These are phyloP conservation scores for Angomonas deanei DNA, from an alignment of 208 protist species.

Conservation along the genomic window DNA sequence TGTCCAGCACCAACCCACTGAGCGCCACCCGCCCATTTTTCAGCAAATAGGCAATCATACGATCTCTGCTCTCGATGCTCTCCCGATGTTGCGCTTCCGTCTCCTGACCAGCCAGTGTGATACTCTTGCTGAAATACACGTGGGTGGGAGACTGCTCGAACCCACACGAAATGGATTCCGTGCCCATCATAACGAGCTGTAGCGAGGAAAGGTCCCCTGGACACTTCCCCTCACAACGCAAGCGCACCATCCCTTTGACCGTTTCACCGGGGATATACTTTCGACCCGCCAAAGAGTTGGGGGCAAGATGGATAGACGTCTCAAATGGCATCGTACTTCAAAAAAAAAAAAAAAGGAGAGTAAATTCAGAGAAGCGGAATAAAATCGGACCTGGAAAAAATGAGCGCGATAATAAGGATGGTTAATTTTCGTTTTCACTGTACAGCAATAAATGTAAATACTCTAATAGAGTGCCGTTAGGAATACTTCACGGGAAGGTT, in stretches of 20 bases:
- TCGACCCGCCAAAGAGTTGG: not conserved
- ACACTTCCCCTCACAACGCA: not conserved
- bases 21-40: slow-evolving; percentile 11
- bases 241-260: slow-evolving; percentile 4
- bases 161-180: not conserved
- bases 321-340: not conserved
- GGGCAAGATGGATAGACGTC: not conserved
- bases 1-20: slow-evolving; percentile 16
- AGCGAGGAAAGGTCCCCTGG: not conserved
- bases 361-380: slow-evolving; percentile 4
- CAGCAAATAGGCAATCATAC: slow-evolving; percentile 6
- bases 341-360: not conserved
- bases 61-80: not conserved
- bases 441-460: not conserved
- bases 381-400: not conserved
- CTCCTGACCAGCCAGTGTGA: slow-evolving; percentile 5
- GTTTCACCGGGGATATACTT: slow-evolving; percentile 4
- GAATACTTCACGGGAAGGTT: slow-evolving; percentile 48
- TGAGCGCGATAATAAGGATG: not conserved
- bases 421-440: not conserved
- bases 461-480: slow-evolving; percentile 4
- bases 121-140: not conserved
- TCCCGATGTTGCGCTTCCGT: not conserved
- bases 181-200: not conserved
- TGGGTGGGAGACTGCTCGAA: not conserved